Conservation (phyloP, 2,329 filamentous ascomycete genomes). For the Parastagonospora avenae region DNA sequence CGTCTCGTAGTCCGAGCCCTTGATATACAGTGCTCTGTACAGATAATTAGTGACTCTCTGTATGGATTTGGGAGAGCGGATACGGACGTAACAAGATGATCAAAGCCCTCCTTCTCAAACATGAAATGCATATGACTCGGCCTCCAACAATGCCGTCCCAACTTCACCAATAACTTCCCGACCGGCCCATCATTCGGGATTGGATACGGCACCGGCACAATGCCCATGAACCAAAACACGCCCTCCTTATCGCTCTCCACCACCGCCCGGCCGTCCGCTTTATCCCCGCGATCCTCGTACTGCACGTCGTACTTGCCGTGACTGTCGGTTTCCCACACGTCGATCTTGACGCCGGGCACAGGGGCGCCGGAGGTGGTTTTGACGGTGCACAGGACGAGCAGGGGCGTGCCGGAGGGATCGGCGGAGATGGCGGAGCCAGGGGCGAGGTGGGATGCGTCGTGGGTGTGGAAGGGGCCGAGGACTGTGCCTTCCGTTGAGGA, state of each 20-base stretch:
- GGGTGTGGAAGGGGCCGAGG: constrained; percentile 81
- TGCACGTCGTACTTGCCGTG: constrained; percentile 85
- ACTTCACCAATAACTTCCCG: constrained; percentile 47
- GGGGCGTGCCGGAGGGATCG: constrained; percentile 70
- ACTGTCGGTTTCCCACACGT: constrained; percentile 85
- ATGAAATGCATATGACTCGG: constrained; percentile 59
- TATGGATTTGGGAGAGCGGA: background rate
- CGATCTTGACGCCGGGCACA: constrained; percentile 70
- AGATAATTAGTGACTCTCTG: background rate
- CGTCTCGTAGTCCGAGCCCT: constrained; percentile 79
- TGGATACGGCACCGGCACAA: constrained; percentile 83
- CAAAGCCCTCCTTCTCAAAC: constrained; percentile 64
- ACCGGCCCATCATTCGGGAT: constrained; percentile 82
- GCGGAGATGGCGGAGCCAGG: constrained; percentile 69
- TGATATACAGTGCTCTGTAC: constrained; percentile 73
- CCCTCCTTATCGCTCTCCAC: constrained; percentile 73
- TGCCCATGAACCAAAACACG: constrained; percentile 81
- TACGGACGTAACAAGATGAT: constrained; percentile 81
- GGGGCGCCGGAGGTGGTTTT: constrained; percentile 68
- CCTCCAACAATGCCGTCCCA: constrained; percentile 44
- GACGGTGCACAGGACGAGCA: constrained; percentile 75
- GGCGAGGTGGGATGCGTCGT: constrained; percentile 67
- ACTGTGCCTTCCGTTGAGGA: constrained; percentile 77
- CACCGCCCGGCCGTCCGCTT: constrained; percentile 74
- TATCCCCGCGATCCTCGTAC: constrained; percentile 62